These are phyloP conservation scores for Colletotrichum sp. DNA, from an alignment of 2,329 filamentous ascomycete species.

Conservation along the genomic window DNA sequence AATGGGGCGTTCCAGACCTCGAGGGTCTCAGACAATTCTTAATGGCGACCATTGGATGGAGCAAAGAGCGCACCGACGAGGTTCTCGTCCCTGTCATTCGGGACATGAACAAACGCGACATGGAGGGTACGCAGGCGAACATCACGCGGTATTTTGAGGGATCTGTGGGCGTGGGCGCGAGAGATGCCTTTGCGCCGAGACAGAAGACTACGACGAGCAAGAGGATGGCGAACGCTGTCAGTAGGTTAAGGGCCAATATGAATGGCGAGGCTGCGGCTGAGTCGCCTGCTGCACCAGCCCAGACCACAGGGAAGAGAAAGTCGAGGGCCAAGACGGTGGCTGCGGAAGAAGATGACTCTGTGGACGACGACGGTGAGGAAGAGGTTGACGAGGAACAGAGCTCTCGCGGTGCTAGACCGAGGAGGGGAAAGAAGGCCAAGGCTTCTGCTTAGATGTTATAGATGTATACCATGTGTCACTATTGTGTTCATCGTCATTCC, in stretches of 20 bases:
- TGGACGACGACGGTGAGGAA: not conserved
- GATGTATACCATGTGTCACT: not conserved
- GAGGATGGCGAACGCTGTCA: constrained; percentile 78
- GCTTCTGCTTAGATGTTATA: not conserved
- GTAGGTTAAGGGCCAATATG: constrained; percentile 65
- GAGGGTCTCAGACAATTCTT: constrained; percentile 84
- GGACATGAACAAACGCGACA: constrained; percentile 89
- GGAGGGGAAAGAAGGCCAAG: constrained; percentile 18
- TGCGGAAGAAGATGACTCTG: not conserved
- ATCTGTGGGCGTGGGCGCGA: constrained; percentile 69
- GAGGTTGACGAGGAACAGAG: not conserved
- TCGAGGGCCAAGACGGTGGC: not conserved
- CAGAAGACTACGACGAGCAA: constrained; percentile 71
- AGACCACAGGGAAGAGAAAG: constrained; percentile 16
- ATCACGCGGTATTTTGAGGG: constrained; percentile 94
- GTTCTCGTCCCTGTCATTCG: constrained; percentile 93
- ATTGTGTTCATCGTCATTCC: not conserved
- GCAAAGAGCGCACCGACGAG: constrained; percentile 89
- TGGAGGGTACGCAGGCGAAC: constrained; percentile 93
- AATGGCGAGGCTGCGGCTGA: constrained; percentile 24
- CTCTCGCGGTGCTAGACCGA: not conserved
- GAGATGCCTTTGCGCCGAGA: constrained; percentile 73
- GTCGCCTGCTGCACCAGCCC: not conserved
- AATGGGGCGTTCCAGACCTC: constrained; percentile 95
- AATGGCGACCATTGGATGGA: constrained; percentile 94